A percentile compares a stretch with the other conserved stretches of the same genome.
Evolutionary conservation across 2,329 filamentous ascomycete species (phyloP).

Genomic region (Verticillium albo-atrum): DNA sequence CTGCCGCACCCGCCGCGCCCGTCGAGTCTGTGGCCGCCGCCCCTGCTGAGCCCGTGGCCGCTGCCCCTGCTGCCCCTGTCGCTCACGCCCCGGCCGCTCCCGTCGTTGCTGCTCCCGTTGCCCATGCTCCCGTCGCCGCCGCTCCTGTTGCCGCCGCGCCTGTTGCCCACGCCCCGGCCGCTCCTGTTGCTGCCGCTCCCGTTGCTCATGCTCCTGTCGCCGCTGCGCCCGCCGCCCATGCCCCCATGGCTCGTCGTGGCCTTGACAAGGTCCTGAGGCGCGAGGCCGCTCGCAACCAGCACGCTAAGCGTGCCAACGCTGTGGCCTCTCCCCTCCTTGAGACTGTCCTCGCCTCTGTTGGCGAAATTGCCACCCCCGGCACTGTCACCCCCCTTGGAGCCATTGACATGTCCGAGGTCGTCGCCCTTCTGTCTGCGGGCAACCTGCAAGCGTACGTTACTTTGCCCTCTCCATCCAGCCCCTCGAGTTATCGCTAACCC

Average conservation of each 20-base stretch:
- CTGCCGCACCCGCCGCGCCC: constrained; percentile 4
- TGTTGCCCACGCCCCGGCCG: background rate
- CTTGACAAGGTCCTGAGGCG: constrained; percentile 5
- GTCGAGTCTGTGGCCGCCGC: background rate
- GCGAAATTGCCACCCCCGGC: constrained; percentile 36
- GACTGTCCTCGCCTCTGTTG: constrained; percentile 38
- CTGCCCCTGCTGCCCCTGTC: background rate
- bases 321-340: constrained; percentile 37
- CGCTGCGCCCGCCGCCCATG: background rate
- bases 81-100: background rate
- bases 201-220: background rate
- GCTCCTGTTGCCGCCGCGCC: background rate
- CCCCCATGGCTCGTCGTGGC: background rate
- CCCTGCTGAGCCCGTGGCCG: constrained; percentile 3
- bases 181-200: background rate
- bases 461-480: background rate
- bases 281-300: background rate
- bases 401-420: constrained; percentile 35
- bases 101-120: background rate
- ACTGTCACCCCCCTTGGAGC: constrained; percentile 29
- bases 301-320: constrained; percentile 20
- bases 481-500: background rate
- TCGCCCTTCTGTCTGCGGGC: constrained; percentile 27
- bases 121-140: background rate
- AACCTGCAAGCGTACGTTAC: constrained; percentile 30